Conservation (phyloP, 1,284 basidiomycete species). For the Acaromyces ingoldii region DNA sequence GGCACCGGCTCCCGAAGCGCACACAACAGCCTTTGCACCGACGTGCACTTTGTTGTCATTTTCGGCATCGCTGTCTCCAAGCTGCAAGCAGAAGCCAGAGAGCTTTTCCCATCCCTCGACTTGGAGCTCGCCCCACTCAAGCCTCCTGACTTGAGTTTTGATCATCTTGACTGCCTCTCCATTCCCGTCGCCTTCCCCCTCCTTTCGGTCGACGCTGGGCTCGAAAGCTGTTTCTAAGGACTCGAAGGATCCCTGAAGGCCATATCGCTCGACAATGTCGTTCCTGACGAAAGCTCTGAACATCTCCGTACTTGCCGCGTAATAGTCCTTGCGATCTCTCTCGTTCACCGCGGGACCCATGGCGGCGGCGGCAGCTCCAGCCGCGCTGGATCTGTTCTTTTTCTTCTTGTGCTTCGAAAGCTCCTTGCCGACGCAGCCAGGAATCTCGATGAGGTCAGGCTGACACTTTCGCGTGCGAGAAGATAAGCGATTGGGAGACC, state of each 20-base stretch:
- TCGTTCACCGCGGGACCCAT: conserved; percentile 47
- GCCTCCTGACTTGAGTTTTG: conserved; percentile 9
- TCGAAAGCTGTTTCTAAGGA: too few relatives aligned
- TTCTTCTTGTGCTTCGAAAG: conserved; percentile 51
- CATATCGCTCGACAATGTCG: conserved; percentile 32
- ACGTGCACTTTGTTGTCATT: too few relatives aligned
- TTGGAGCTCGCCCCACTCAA: conserved; percentile 12
- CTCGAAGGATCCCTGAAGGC: too few relatives aligned
- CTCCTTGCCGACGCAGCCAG: conserved; percentile 51
- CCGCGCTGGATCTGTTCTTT: conserved; percentile 22
- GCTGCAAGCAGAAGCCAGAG: conserved; percentile 13
- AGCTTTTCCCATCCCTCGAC: conserved; percentile 7
- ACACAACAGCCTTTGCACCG: conserved; percentile 32
- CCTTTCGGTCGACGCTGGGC: too few relatives aligned
- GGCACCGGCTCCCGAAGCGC: conserved; percentile 48
- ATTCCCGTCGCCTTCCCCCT: conserved; percentile 7
- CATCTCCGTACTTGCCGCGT: conserved; percentile 41
- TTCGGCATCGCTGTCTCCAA: conserved; percentile 9
- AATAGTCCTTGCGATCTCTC: conserved; percentile 51
- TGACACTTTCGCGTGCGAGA: not conserved
- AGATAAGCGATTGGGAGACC: conserved; percentile 1
- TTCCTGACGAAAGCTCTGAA: conserved; percentile 41
- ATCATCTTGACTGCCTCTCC: conserved; percentile 12
- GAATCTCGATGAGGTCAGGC: conserved; percentile 47
- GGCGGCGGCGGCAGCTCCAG: conserved; percentile 9